Evolutionary conservation across 2,329 filamentous ascomycete genomes (phyloP).

Genomic region (Aureobasidium subglaciale): DNA sequence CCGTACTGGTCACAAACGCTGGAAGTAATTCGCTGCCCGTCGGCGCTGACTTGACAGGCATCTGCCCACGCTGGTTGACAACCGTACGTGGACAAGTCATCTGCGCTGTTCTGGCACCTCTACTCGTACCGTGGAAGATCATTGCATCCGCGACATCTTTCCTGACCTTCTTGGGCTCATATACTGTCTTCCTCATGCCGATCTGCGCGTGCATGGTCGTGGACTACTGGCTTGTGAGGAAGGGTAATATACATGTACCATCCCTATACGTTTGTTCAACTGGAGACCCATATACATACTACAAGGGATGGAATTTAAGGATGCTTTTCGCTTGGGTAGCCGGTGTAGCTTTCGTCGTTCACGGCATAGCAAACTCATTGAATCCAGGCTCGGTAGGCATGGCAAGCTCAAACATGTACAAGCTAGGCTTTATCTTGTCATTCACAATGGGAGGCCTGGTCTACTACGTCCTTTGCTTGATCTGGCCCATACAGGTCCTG

Average conservation of each 20-base stretch:
- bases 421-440: slow-evolving; percentile 1
- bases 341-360: neutral
- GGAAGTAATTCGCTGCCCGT: slow-evolving; percentile 3
- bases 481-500: neutral
- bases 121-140: slow-evolving; percentile 10
- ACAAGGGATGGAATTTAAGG: slow-evolving; percentile 8
- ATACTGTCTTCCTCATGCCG: slow-evolving; percentile 1
- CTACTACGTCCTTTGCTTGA: neutral
- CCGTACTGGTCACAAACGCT: neutral
- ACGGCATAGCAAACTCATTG: neutral
- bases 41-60: neutral
- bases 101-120: neutral
- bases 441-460: neutral
- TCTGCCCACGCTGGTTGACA: neutral
- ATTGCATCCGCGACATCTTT: neutral
- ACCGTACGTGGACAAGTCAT: neutral
- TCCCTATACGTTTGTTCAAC: neutral
- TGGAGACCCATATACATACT: neutral
- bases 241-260: neutral
- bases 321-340: neutral
- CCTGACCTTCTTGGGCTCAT: neutral
- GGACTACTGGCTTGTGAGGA: neutral
- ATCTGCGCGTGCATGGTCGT: slow-evolving; percentile 1
- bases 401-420: neutral
- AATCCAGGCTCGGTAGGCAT: neutral